Evolutionary conservation across 352 stramenopile genomes (phyloP).

Genomic region (Globisporangium nunn): DNA sequence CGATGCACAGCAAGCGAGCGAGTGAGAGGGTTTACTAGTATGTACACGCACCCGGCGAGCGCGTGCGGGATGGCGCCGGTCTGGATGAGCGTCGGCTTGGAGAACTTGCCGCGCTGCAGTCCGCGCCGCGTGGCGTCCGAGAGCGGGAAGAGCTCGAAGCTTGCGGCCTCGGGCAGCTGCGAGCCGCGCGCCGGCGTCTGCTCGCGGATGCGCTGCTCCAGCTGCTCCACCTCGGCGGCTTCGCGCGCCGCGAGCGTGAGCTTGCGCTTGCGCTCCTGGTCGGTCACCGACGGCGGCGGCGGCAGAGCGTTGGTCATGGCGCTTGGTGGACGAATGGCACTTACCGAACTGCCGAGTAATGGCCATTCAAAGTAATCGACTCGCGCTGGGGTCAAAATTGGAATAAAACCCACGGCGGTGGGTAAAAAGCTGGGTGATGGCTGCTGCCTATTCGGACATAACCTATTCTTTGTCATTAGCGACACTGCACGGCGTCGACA

Average conservation of each 20-base stretch:
- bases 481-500: too few relatives aligned
- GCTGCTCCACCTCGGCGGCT: slow-evolving; percentile 51
- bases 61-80: slow-evolving; percentile 82
- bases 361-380: too few relatives aligned
- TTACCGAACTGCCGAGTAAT: too few relatives aligned
- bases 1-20: too few relatives aligned
- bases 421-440: too few relatives aligned
- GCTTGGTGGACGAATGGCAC: too few relatives aligned
- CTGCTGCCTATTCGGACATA: too few relatives aligned
- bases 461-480: too few relatives aligned
- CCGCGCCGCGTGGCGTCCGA: slow-evolving; percentile 73
- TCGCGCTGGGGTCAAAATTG: too few relatives aligned
- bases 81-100: slow-evolving; percentile 87
- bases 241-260: slow-evolving; percentile 77
- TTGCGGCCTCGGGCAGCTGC: slow-evolving; percentile 64
- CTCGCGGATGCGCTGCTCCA: slow-evolving; percentile 57
- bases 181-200: slow-evolving; percentile 72
- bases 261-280: slow-evolving; percentile 23
- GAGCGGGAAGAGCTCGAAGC: slow-evolving; percentile 81
- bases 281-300: background rate
- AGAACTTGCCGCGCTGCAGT: slow-evolving; percentile 71
- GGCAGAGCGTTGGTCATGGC: background rate
- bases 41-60: slow-evolving; percentile 37
- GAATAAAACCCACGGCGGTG: too few relatives aligned
- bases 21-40: too few relatives aligned